Evolutionary conservation across 2,329 filamentous ascomycete genomes (phyloP), one percentile per base, ranked within the genome.

Genomic region (Hypocrella siamensis): DNA sequence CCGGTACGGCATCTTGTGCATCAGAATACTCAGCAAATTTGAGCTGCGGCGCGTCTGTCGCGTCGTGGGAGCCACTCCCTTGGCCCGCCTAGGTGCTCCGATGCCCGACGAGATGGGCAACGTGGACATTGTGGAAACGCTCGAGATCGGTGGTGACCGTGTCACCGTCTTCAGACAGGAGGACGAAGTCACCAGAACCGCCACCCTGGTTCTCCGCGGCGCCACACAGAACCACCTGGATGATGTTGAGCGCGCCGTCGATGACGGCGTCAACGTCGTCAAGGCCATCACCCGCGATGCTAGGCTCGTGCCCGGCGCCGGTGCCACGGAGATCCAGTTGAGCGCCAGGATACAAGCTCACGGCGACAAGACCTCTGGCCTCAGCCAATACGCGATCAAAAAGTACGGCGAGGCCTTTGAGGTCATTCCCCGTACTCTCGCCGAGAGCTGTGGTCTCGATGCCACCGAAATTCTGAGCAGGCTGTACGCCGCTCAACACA

Each of bases 81-180:
- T 98, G 39, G 92, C 92, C 32, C 79, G 90, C 46, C 68, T 98
- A 30, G 90, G 90, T 41, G 90, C 92, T 12, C 90, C 90, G 28
- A 98, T 98, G 90, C 90, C 92, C n/a, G 90, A 98, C 46, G 90
- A 98, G 67, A 96, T 93, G 86, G 90, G 90, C 42, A 79, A 61
- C 46, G 75, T 98, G 40, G 90, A 98, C 53, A 58, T 98, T 35
- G 90, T 98, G 19, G 90, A 98, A 69, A 96, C 92, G 2, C 70
- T 92, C 28, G 90, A 98, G 60, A 96, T 98, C 53, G 90, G 90
- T 41, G 90, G 90, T 45, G 90, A 98, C 64, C 80, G 90, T 39
- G 92, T 98, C 36, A 98, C 90, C 26, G 88, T 98, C 36, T 98
- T 98, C 73, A 72, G 92, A 48, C 90, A 98, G 67, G 90, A 98